A percentile compares a stretch with the other conserved stretches of the same genome.
These are phyloP conservation scores for Toxicodendron radicans DNA, from an alignment of 345 rosid species.

Conservation along the genomic window DNA sequence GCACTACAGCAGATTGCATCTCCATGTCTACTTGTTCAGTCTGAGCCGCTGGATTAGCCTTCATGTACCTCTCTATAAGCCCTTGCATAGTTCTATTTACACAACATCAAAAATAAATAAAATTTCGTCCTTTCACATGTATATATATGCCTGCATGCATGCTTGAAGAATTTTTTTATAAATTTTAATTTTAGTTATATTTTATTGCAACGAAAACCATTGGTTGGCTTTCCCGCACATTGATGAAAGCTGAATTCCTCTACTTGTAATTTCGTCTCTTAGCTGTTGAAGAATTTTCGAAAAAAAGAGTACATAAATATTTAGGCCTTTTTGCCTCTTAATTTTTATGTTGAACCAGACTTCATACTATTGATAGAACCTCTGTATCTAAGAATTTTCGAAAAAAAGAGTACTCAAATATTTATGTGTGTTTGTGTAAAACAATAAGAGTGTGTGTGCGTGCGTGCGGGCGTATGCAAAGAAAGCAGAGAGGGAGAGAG, in stretches of 20 bases:
- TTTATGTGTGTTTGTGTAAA: background rate
- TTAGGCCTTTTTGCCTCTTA: background rate
- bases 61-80: slow-evolving; percentile 60
- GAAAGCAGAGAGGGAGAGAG: background rate
- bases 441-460: background rate
- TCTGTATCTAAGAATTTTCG: too few species aligned
- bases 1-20: slow-evolving; percentile 12
- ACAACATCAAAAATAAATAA: background rate
- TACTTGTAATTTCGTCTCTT: too few species aligned
- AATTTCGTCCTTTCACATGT: too few species aligned
- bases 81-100: slow-evolving; percentile 52
- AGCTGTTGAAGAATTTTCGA: too few species aligned
- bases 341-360: too few species aligned
- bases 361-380: too few species aligned
- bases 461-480: background rate
- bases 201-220: too few species aligned
- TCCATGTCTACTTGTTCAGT: slow-evolving; percentile 22
- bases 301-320: background rate
- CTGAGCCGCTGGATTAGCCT: slow-evolving; percentile 42
- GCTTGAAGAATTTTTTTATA: background rate
- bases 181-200: too few species aligned
- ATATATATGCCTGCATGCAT: background rate
- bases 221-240: too few species aligned
- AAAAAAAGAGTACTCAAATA: background rate
- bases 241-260: too few species aligned